These are phyloP conservation scores for Barnettozyma pratensis DNA, from an alignment of 805 yeast genomes.

Conservation along the genomic window DNA sequence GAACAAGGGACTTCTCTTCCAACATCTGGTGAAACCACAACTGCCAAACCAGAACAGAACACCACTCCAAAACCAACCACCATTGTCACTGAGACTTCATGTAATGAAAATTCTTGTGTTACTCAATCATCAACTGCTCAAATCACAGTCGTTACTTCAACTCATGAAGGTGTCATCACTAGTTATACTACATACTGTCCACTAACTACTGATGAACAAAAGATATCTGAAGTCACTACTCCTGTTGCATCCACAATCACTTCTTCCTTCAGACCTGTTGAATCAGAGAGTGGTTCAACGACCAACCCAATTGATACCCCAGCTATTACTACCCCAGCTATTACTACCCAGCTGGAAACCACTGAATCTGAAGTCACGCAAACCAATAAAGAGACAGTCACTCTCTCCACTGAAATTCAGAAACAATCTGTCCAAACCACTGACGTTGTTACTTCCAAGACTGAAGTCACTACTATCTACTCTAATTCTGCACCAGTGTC, in stretches of 20 bases:
- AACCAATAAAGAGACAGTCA: slow-evolving; percentile 8
- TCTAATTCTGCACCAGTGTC: slow-evolving; percentile 3
- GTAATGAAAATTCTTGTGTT: slow-evolving; percentile 28
- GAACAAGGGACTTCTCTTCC: not conserved
- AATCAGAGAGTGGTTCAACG: not conserved
- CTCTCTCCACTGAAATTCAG: slow-evolving; percentile 3
- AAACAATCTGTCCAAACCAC: slow-evolving; percentile 17
- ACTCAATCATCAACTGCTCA: slow-evolving; percentile 30
- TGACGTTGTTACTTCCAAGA: not conserved
- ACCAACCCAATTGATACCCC: not conserved
- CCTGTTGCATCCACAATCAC: not conserved
- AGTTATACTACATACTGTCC: slow-evolving; percentile 37
- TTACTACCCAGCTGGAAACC: not conserved
- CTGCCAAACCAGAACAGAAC: slow-evolving; percentile 8
- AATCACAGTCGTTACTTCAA: slow-evolving; percentile 30
- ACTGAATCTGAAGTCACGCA: not conserved
- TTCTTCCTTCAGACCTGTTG: not conserved
- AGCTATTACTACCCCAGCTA: not conserved
- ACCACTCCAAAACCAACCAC: slow-evolving; percentile 22
- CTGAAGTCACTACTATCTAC: slow-evolving; percentile 11
- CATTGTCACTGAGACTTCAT: slow-evolving; percentile 31
- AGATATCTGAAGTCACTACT: not conserved
- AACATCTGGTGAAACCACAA: slow-evolving; percentile 15
- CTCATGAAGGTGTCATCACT: slow-evolving; percentile 24
- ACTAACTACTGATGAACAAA: not conserved